Conservation (phyloP, 345 rosid genomes). For the Kandelia obovata region DNA sequence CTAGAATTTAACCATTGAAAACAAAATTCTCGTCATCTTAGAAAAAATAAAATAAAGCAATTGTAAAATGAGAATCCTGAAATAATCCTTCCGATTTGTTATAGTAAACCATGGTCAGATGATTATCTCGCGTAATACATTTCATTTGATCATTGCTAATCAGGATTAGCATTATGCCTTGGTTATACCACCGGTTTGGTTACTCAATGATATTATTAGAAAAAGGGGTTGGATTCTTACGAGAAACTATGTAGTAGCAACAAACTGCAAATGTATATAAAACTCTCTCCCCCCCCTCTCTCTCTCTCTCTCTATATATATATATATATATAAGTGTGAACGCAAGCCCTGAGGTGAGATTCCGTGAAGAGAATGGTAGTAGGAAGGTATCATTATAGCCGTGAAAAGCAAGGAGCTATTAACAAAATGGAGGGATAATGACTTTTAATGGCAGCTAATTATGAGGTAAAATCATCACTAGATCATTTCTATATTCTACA, state of each 20-base stretch:
- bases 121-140: background rate
- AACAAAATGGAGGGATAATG: too few species aligned
- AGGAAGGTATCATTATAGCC: too few species aligned
- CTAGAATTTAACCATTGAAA: too few species aligned
- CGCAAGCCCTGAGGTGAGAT: background rate
- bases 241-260: conserved; percentile 9
- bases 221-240: conserved; percentile 1
- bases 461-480: too few species aligned
- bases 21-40: too few species aligned
- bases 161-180: conserved; percentile 8
- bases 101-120: conserved; percentile 2
- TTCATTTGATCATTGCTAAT: conserved; percentile 2
- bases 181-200: conserved; percentile 11
- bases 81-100: background rate
- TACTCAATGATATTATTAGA: background rate
- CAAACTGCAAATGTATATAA: conserved; percentile 5
- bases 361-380: background rate
- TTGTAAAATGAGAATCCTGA: conserved; percentile 7
- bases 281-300: background rate
- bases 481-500: too few species aligned
- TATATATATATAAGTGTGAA: background rate
- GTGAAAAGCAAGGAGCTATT: too few species aligned
- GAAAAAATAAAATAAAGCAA: too few species aligned
- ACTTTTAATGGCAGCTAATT: too few species aligned
- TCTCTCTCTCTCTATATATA: too few species aligned